A percentile compares a stretch with the other conserved stretches of the same genome.
These are phyloP conservation scores for Irpex sp. DNA, from an alignment of 1,284 basidiomycete genomes.

Conservation along the genomic window DNA sequence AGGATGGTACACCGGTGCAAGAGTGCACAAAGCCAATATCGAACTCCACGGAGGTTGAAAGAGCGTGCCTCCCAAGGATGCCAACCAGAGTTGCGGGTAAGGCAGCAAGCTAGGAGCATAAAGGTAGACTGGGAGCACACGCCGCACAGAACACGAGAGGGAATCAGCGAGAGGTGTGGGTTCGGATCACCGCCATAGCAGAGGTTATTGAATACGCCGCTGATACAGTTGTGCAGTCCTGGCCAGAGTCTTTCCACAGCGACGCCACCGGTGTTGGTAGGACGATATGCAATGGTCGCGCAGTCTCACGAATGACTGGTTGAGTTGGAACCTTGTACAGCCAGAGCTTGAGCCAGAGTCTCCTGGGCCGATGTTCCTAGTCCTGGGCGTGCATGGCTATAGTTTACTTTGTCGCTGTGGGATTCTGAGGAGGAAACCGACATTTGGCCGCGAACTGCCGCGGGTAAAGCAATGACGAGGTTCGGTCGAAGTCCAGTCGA, in stretches of 20 bases:
- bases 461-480: not conserved
- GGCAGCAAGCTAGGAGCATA: constrained; percentile 16
- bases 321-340: not conserved
- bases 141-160: constrained; percentile 12
- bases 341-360: not conserved
- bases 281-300: not conserved
- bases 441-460: not conserved
- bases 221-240: not conserved
- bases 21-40: not conserved
- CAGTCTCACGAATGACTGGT: not conserved
- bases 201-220: not conserved
- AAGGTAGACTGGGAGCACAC: constrained; percentile 18
- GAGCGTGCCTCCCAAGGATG: not conserved
- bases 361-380: not conserved
- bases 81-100: not conserved
- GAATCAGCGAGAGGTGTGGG: not conserved
- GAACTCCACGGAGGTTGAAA: not conserved
- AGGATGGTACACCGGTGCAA: not conserved
- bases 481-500: not conserved
- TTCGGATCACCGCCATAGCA: not conserved
- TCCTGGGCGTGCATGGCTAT: not conserved
- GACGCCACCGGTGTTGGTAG: not conserved
- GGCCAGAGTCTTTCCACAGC: not conserved
- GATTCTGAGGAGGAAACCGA: not conserved
- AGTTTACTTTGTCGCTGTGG: not conserved